A percentile compares a stretch with the other conserved stretches of the same genome.
Conservation (phyloP, 2,329 filamentous ascomycete genomes). For the Botrytis tulipae region DNA sequence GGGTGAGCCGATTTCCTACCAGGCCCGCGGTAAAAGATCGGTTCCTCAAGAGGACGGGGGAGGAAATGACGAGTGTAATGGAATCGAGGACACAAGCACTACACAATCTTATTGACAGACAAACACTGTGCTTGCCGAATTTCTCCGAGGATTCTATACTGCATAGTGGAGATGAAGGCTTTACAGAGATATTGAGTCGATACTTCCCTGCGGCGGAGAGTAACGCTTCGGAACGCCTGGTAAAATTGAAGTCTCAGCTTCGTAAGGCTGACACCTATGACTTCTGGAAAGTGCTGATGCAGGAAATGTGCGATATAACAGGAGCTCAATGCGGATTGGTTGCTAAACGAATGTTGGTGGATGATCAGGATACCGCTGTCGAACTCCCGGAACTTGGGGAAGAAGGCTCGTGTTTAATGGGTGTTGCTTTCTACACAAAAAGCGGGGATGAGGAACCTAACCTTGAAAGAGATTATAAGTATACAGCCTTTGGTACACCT, state of each 20-base stretch:
- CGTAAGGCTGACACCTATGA: slow-evolving; percentile 52
- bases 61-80: slow-evolving; percentile 24
- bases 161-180: slow-evolving; percentile 36
- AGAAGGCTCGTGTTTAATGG: slow-evolving; percentile 61
- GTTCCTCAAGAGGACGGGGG: slow-evolving; percentile 20
- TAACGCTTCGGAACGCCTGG: slow-evolving; percentile 58
- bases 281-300: slow-evolving; percentile 64
- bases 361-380: slow-evolving; percentile 56
- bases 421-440: slow-evolving; percentile 64
- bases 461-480: slow-evolving; percentile 59
- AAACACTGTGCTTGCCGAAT: slow-evolving; percentile 36
- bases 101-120: slow-evolving; percentile 29
- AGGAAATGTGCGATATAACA: slow-evolving; percentile 60
- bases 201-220: slow-evolving; percentile 51
- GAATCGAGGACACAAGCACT: slow-evolving; percentile 23
- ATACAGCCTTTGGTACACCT: slow-evolving; percentile 60
- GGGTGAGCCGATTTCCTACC: slow-evolving; percentile 25
- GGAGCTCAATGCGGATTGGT: slow-evolving; percentile 68
- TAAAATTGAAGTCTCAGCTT: slow-evolving; percentile 57
- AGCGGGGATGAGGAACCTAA: slow-evolving; percentile 53
- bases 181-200: slow-evolving; percentile 32
- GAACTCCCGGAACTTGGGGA: slow-evolving; percentile 61
- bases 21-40: slow-evolving; percentile 22
- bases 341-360: slow-evolving; percentile 59
- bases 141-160: slow-evolving; percentile 31